Conservation (phyloP, 2,329 filamentous ascomycete species). For the Metarhizium brunneum region DNA sequence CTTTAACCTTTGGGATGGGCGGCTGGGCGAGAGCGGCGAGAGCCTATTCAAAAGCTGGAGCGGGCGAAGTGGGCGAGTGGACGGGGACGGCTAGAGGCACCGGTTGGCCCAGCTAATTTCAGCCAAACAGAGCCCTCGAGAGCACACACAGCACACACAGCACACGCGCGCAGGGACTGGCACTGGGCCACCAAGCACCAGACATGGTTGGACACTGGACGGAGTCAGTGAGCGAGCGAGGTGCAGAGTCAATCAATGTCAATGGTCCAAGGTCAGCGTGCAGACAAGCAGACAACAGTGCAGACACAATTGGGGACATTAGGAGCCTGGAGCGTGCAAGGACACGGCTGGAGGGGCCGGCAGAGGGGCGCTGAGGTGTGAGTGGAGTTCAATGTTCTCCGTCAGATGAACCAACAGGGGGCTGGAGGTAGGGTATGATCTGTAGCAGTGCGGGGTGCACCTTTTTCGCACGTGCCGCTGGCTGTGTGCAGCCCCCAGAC, state of each 20-base stretch:
- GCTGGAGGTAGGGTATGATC: slow-evolving; percentile 21
- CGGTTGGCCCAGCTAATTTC: neutral
- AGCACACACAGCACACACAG: neutral
- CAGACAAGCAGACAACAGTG: neutral
- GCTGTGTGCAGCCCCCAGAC: rapidly evolving
- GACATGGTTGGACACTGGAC: neutral
- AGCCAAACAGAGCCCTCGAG: neutral
- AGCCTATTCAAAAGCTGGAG: slow-evolving; percentile 2
- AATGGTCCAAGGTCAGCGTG: neutral
- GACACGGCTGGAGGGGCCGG: slow-evolving; percentile 7
- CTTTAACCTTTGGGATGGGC: slow-evolving; percentile 18
- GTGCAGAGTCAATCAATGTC: neutral
- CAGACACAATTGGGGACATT: neutral
- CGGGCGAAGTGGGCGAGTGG: slow-evolving; percentile 16
- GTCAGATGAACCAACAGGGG: slow-evolving; percentile 32
- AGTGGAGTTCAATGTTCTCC: slow-evolving; percentile 22
- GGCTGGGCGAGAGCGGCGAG: slow-evolving; percentile 4
- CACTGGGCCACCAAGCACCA: neutral
- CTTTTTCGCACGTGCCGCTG: slow-evolving; percentile 2
- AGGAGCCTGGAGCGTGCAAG: neutral
- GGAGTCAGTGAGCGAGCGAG: neutral
- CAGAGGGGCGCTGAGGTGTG: slow-evolving; percentile 25
- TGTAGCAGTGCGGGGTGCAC: slow-evolving; percentile 1
- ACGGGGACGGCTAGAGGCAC: slow-evolving; percentile 9
- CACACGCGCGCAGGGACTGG: neutral